These are phyloP conservation scores for Cenchrus fungigraminus DNA, from an alignment of 176 grass and related monocot genomes.

Conservation along the genomic window DNA sequence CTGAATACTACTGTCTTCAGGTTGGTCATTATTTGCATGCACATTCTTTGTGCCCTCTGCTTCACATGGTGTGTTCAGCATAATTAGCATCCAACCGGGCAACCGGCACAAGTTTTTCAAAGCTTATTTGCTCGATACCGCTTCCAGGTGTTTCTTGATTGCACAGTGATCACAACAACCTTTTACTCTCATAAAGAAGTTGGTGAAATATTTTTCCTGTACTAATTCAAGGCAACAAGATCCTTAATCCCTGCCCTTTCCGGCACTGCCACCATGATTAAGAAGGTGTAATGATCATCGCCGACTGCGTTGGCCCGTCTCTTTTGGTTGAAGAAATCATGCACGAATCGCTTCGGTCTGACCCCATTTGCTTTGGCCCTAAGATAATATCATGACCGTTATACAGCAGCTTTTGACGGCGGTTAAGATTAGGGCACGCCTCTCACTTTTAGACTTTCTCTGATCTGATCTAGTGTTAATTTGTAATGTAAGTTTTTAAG, in stretches of 20 bases:
- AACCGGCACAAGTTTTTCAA: neutral
- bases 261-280: neutral
- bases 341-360: neutral
- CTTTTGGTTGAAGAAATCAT: neutral
- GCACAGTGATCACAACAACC: neutral
- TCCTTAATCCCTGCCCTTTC: neutral
- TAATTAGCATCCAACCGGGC: neutral
- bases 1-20: neutral
- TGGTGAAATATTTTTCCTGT: neutral
- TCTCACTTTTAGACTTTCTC: neutral
- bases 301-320: neutral
- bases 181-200: neutral
- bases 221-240: neutral
- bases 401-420: conserved; percentile 9
- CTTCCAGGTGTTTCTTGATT: neutral
- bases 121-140: neutral
- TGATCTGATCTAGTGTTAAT: neutral
- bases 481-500: neutral
- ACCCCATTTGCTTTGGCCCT: conserved; percentile 29
- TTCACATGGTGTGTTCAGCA: conserved; percentile 1
- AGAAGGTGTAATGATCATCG: neutral
- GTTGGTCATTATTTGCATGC: conserved; percentile 5
- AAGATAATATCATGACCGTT: conserved; percentile 31
- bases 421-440: conserved; percentile 8
- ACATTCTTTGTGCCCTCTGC: neutral